Conservation (phyloP, 345 rosid species). For the Salix viminalis region DNA sequence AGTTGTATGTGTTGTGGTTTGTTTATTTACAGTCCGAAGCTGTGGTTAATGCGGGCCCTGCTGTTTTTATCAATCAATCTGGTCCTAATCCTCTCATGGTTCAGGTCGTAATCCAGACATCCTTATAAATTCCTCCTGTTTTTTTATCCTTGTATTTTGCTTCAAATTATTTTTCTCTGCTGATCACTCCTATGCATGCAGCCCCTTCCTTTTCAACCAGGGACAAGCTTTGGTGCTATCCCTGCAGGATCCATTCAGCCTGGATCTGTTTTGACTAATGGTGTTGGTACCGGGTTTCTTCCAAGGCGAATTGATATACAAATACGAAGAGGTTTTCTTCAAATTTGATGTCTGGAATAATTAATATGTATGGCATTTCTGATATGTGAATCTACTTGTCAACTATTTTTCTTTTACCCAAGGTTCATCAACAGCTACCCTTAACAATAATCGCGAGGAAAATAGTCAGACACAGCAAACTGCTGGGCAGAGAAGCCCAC, state of each 20-base stretch:
- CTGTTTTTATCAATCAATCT: conserved; percentile 58
- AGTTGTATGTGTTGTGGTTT: conserved; percentile 4
- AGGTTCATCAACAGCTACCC: conserved; percentile 45
- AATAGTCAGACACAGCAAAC: conserved; percentile 34
- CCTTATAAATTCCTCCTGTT: not conserved
- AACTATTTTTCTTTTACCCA: not conserved
- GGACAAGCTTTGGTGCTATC: conserved; percentile 44
- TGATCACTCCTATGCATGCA: conserved; percentile 30
- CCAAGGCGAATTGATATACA: conserved; percentile 76
- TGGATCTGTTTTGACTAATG: conserved; percentile 46
- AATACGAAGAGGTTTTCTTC: conserved; percentile 58
- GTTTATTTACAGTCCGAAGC: conserved; percentile 60
- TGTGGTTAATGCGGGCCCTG: conserved; percentile 76
- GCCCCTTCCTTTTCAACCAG: conserved; percentile 71
- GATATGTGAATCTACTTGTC: not conserved
- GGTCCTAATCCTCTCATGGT: conserved; percentile 83
- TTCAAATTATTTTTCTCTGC: not conserved
- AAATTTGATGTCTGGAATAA: conserved; percentile 3
- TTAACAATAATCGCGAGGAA: conserved; percentile 39
- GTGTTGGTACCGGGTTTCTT: conserved; percentile 46
- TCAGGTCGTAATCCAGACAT: conserved; percentile 43
- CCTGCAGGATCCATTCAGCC: conserved; percentile 50
- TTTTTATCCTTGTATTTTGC: not conserved
- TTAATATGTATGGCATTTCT: not conserved
- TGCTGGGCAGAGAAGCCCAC: conserved; percentile 34